Percentiles rank a stretch among this genome's conserved stretches.
Evolutionary conservation across 352 stramenopile genomes (phyloP).

Genomic region (Pythium pyrilobum): DNA sequence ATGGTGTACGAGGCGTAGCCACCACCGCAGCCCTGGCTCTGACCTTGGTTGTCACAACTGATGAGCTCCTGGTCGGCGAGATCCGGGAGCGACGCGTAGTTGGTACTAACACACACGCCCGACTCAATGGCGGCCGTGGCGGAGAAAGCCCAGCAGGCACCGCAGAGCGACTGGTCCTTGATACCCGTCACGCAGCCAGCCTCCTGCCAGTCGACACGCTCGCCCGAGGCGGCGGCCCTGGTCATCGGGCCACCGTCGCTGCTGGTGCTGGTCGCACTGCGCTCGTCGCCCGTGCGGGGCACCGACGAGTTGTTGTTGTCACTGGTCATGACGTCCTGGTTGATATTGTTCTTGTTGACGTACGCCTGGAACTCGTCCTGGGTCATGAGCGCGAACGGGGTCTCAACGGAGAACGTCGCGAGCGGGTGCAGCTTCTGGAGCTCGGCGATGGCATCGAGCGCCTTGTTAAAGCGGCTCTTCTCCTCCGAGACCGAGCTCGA

Average conservation of each 20-base stretch:
- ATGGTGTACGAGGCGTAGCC: slow-evolving; percentile 57
- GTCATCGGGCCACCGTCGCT: slow-evolving; percentile 31
- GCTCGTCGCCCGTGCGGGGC: not conserved
- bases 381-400: slow-evolving; percentile 56
- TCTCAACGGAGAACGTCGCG: slow-evolving; percentile 51
- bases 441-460: slow-evolving; percentile 29
- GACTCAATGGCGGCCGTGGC: slow-evolving; percentile 55
- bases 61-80: slow-evolving; percentile 70
- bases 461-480: slow-evolving; percentile 43
- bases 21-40: slow-evolving; percentile 49
- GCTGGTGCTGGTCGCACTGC: not conserved
- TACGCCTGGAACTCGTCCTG: slow-evolving; percentile 52
- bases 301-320: slow-evolving; percentile 2
- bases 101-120: slow-evolving; percentile 35
- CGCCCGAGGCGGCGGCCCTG: slow-evolving; percentile 26
- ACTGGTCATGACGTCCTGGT: slow-evolving; percentile 10
- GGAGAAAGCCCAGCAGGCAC: slow-evolving; percentile 58
- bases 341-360: slow-evolving; percentile 39
- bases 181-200: slow-evolving; percentile 68
- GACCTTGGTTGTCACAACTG: slow-evolving; percentile 47
- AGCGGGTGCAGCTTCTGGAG: slow-evolving; percentile 45
- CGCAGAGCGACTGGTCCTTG: slow-evolving; percentile 48
- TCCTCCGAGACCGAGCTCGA: slow-evolving; percentile 22
- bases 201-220: slow-evolving; percentile 67
- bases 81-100: slow-evolving; percentile 24